Conservation (phyloP, 805 yeast species). For the Clavispora carvajalis region DNA sequence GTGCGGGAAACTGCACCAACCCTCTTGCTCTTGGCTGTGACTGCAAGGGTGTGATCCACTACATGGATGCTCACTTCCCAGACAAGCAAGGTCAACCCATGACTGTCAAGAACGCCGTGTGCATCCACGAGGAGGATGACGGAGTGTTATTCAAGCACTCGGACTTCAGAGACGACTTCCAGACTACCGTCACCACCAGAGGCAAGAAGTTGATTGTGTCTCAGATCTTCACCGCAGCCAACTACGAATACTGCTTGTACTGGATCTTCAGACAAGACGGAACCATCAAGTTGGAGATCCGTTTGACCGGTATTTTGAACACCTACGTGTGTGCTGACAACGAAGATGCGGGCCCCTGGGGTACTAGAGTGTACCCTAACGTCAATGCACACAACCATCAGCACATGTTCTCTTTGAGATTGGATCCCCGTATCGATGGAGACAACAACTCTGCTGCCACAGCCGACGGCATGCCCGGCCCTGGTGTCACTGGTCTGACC, state of each 20-base stretch:
- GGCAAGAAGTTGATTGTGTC: slow-evolving; percentile 70
- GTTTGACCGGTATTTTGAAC: slow-evolving; percentile 79
- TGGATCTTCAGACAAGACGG: slow-evolving; percentile 84
- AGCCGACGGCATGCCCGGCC: slow-evolving; percentile 58
- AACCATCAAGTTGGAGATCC: slow-evolving; percentile 70
- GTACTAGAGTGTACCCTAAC: slow-evolving; percentile 72
- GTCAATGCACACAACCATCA: slow-evolving; percentile 86
- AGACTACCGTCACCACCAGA: slow-evolving; percentile 69
- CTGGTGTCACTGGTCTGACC: slow-evolving; percentile 56
- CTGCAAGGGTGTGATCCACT: slow-evolving; percentile 82
- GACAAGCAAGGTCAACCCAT: slow-evolving; percentile 64
- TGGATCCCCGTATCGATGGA: slow-evolving; percentile 80
- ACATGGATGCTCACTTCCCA: slow-evolving; percentile 72
- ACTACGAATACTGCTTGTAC: slow-evolving; percentile 80
- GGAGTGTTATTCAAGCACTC: slow-evolving; percentile 78
- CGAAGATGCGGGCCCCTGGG: slow-evolving; percentile 72
- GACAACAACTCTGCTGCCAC: slow-evolving; percentile 69
- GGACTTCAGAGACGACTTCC: slow-evolving; percentile 75
- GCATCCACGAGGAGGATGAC: slow-evolving; percentile 85
- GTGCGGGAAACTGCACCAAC: slow-evolving; percentile 83
- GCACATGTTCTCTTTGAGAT: slow-evolving; percentile 71
- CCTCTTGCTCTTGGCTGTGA: slow-evolving; percentile 76
- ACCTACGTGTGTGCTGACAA: slow-evolving; percentile 60
- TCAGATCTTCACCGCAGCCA: slow-evolving; percentile 82
- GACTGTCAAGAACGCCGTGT: slow-evolving; percentile 70